These are phyloP conservation scores for Epichloe scottii DNA, from an alignment of 2,329 filamentous ascomycete genomes.

Conservation along the genomic window DNA sequence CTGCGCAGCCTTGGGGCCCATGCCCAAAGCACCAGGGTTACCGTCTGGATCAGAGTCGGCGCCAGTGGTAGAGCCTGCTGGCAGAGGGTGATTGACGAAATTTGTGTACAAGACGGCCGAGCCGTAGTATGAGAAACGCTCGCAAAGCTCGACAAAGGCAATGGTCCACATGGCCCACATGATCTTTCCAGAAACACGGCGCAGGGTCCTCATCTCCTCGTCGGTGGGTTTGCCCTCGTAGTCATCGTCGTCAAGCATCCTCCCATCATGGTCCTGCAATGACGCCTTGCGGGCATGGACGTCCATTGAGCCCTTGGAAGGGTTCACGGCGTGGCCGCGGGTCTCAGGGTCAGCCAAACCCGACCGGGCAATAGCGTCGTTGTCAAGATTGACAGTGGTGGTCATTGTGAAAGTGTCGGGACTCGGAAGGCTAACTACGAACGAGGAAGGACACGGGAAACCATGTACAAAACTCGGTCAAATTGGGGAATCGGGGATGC, in stretches of 20 bases:
- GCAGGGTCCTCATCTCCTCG: constrained; percentile 49
- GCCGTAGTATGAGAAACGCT: constrained; percentile 70
- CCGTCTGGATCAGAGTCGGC: constrained; percentile 23
- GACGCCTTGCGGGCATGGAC: constrained; percentile 8
- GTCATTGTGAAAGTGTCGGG: constrained; percentile 17
- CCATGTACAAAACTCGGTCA: no score
- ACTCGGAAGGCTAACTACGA: no score
- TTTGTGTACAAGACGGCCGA: constrained; percentile 57
- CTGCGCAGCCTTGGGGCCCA: constrained; percentile 44
- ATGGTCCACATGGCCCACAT: constrained; percentile 56
- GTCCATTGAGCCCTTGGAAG: constrained; percentile 19
- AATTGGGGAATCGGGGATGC: no score
- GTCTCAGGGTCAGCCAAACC: constrained; percentile 20
- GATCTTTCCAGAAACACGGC: constrained; percentile 50
- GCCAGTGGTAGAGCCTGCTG: constrained; percentile 40
- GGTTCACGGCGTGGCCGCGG: constrained; percentile 14
- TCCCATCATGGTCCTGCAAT: constrained; percentile 9
- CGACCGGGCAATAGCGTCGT: constrained; percentile 22
- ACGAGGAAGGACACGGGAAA: no score
- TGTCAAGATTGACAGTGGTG: constrained; percentile 22
- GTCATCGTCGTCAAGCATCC: constrained; percentile 14
- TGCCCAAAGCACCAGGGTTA: constrained; percentile 39
- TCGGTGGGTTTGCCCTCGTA: constrained; percentile 39
- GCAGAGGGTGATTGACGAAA: constrained; percentile 46
- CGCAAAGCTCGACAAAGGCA: constrained; percentile 61